A percentile compares a stretch with the other conserved stretches of the same genome.
These are phyloP conservation scores for Atkinsonella hypoxylon DNA, from an alignment of 2,329 filamentous ascomycete species.

Conservation along the genomic window DNA sequence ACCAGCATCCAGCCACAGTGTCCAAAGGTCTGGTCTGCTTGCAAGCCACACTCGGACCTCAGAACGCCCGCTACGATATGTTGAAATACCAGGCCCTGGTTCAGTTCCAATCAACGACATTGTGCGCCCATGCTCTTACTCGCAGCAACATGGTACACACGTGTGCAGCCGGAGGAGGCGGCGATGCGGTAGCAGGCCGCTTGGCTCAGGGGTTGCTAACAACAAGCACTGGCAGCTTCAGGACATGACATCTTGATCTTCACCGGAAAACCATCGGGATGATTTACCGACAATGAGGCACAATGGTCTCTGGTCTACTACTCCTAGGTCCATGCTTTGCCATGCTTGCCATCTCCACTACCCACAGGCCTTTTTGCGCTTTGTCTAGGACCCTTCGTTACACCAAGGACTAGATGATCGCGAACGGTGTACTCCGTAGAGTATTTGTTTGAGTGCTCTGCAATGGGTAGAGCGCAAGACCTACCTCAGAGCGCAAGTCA, in stretches of 20 bases:
- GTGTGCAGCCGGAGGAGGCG: conserved; percentile 1
- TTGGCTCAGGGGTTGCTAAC: conserved; percentile 1
- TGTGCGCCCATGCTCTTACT: not conserved
- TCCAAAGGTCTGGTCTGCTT: not conserved
- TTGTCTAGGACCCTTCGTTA: not conserved
- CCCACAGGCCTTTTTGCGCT: not conserved
- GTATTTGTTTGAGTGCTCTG: too few species aligned
- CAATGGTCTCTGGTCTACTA: not conserved
- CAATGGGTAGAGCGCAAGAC: too few species aligned
- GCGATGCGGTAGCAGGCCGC: not conserved
- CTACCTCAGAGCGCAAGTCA: not conserved
- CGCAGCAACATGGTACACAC: conserved; percentile 4
- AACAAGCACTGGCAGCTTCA: not conserved
- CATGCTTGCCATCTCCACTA: not conserved
- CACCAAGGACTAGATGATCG: not conserved
- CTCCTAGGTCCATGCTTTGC: not conserved
- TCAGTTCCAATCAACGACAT: not conserved
- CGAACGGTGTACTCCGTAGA: not conserved
- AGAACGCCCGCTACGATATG: not conserved
- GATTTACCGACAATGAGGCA: not conserved
- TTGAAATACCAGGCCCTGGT: not conserved
- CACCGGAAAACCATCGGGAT: not conserved
- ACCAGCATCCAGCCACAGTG: not conserved
- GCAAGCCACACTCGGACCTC: not conserved
- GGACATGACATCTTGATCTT: not conserved